A percentile compares a stretch with the other conserved stretches of the same genome.
Evolutionary conservation across 2,329 filamentous ascomycete genomes (phyloP).

Genomic region (Pestalotiopsis sp.): DNA sequence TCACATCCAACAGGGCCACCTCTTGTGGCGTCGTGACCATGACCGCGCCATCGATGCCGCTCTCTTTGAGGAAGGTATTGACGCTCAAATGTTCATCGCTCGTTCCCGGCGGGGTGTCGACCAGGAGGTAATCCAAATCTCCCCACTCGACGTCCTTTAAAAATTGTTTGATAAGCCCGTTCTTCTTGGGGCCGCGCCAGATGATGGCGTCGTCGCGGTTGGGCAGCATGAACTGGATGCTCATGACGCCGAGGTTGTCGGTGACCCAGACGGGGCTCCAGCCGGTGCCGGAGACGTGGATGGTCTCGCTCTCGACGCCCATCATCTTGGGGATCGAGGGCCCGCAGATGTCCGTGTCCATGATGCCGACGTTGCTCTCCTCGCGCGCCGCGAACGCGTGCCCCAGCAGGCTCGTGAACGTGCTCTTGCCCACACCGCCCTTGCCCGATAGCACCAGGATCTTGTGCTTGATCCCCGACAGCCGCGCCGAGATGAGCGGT

Average conservation of each 20-base stretch:
- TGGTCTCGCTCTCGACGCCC: slow-evolving; percentile 91
- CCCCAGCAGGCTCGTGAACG: slow-evolving; percentile 84
- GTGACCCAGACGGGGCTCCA: slow-evolving; percentile 96
- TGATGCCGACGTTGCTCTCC: slow-evolving; percentile 81
- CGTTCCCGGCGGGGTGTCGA: slow-evolving; percentile 95
- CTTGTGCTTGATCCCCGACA: slow-evolving; percentile 85
- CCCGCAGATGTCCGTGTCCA: slow-evolving; percentile 98
- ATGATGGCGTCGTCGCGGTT: slow-evolving; percentile 94
- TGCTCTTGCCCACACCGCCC: slow-evolving; percentile 95
- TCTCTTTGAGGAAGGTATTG: slow-evolving; percentile 88
- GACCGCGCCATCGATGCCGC: slow-evolving; percentile 90
- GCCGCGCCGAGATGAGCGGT: slow-evolving; percentile 80
- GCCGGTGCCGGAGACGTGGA: slow-evolving; percentile 85
- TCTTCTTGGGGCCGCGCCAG: slow-evolving; percentile 98
- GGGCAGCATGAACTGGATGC: slow-evolving; percentile 96
- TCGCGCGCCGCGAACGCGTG: slow-evolving; percentile 87
- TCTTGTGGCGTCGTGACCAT: slow-evolving; percentile 96
- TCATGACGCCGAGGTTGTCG: slow-evolving; percentile 95
- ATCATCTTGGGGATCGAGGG: slow-evolving; percentile 99
- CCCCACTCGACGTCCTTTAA: slow-evolving; percentile 98
- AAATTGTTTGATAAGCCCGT: slow-evolving; percentile 96
- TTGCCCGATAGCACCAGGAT: slow-evolving; percentile 92
- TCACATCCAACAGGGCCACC: slow-evolving; percentile 86
- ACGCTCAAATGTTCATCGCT: slow-evolving; percentile 95
- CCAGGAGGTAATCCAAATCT: slow-evolving; percentile 87